Evolutionary conservation across 1,284 basidiomycete species (phyloP).

Genomic region (Papiliotrema laurentii): DNA sequence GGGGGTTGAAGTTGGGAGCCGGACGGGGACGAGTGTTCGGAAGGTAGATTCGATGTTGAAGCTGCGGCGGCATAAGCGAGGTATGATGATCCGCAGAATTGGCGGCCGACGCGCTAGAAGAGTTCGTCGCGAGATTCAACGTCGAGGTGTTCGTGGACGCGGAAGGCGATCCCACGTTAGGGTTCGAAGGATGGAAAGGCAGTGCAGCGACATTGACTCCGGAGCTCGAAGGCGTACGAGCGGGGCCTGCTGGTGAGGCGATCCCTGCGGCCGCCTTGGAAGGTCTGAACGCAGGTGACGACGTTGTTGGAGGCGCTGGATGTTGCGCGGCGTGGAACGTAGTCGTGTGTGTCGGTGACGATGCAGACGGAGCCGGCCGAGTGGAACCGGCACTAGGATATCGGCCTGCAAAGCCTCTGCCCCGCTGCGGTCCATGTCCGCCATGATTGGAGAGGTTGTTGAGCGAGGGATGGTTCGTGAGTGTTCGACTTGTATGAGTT

Average conservation of each 20-base stretch:
- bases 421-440: constrained; percentile 24
- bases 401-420: constrained; percentile 32
- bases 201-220: constrained; percentile 37
- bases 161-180: too few relatives aligned
- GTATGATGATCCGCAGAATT: constrained; percentile 34
- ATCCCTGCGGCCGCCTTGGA: too few relatives aligned
- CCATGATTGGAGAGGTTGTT: constrained; percentile 20
- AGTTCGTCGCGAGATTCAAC: too few relatives aligned
- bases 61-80: constrained; percentile 43
- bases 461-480: constrained; percentile 27
- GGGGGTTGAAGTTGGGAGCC: constrained; percentile 40
- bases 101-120: constrained; percentile 7
- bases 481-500: constrained; percentile 4
- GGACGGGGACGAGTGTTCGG: constrained; percentile 41
- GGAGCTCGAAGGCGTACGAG: constrained; percentile 3
- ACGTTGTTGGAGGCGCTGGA: constrained; percentile 11
- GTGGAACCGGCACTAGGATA: constrained; percentile 32
- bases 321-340: constrained; percentile 22
- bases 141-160: too few relatives aligned
- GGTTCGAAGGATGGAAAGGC: constrained; percentile 33
- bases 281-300: constrained; percentile 19
- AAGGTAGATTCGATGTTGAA: constrained; percentile 48
- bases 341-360: constrained; percentile 20
- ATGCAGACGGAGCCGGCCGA: constrained; percentile 8
- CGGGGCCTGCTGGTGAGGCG: constrained; percentile 5